Conservation (phyloP, 805 yeast species). For the Sugiyamaella marilandica region DNA sequence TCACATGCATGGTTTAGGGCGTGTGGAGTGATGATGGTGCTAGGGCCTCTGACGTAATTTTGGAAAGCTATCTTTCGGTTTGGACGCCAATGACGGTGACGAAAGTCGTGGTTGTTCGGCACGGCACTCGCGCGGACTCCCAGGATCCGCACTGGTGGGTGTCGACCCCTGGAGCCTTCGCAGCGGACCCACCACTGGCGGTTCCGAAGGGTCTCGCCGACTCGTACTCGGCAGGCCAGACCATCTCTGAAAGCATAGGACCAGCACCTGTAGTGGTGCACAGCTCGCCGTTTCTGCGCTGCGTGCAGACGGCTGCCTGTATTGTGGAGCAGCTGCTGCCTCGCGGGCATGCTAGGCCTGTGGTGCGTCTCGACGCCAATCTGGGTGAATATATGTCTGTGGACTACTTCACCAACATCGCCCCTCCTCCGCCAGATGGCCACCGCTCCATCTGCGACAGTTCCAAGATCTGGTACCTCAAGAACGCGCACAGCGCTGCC, state of each 20-base stretch:
- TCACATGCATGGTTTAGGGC: too few species aligned
- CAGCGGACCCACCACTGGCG: constrained; percentile 37
- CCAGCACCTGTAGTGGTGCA: constrained; percentile 20
- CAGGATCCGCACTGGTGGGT: constrained; percentile 30
- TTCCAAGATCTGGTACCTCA: constrained; percentile 24
- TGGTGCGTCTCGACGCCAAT: constrained; percentile 27
- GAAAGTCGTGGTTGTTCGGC: constrained; percentile 31
- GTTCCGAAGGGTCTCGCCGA: constrained; percentile 26
- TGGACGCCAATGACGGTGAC: constrained; percentile 8
- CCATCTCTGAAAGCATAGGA: constrained; percentile 11
- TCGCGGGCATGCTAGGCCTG: not conserved
- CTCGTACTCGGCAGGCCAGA: constrained; percentile 26
- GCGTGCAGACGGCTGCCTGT: constrained; percentile 33
- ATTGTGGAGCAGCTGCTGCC: constrained; percentile 23
- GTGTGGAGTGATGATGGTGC: too few species aligned
- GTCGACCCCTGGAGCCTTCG: constrained; percentile 28
- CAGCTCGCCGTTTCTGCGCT: constrained; percentile 36
- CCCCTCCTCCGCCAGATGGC: constrained; percentile 37
- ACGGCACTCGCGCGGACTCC: constrained; percentile 33
- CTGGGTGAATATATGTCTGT: constrained; percentile 39
- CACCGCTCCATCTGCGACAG: constrained; percentile 27
- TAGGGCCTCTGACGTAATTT: too few species aligned
- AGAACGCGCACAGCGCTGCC: constrained; percentile 5
- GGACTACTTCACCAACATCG: constrained; percentile 32
- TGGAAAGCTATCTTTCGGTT: not conserved